A percentile compares a stretch with the other conserved stretches of the same genome.
Conservation (phyloP, 805 yeast species). For the Brettanomyces nanus region DNA sequence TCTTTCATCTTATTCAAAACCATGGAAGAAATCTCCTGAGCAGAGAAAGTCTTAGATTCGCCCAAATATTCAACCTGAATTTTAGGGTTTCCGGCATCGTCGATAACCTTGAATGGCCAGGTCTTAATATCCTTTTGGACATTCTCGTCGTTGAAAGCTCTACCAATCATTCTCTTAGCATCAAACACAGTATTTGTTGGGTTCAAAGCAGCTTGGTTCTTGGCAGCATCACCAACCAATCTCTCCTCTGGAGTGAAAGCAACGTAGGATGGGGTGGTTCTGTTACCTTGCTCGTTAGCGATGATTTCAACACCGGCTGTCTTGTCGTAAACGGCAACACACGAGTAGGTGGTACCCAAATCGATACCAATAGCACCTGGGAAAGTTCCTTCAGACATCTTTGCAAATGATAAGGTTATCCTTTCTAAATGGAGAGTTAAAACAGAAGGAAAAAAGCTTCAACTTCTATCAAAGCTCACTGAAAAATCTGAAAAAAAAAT, state of each 20-base stretch:
- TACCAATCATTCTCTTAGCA: constrained; percentile 77
- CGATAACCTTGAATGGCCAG: constrained; percentile 73
- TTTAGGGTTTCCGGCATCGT: constrained; percentile 58
- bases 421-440: neutral
- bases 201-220: constrained; percentile 77
- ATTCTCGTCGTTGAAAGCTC: constrained; percentile 65
- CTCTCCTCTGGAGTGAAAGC: constrained; percentile 74
- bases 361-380: constrained; percentile 99
- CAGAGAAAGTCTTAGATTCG: constrained; percentile 62
- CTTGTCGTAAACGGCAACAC: constrained; percentile 62
- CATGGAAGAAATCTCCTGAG: constrained; percentile 72
- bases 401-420: neutral
- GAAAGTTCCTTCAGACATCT: constrained; percentile 97
- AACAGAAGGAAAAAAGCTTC: neutral
- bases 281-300: constrained; percentile 82
- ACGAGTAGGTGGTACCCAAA: constrained; percentile 79
- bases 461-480: too few relatives aligned
- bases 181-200: constrained; percentile 73
- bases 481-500: too few relatives aligned
- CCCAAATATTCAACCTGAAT: constrained; percentile 64
- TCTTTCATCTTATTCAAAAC: constrained; percentile 77
- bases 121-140: constrained; percentile 88
- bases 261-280: constrained; percentile 77
- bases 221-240: constrained; percentile 77
- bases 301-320: constrained; percentile 71